Base-by-base conservation (phyloP, 1,284 basidiomycete genomes). In the Tetrapyrgos nigripes region DNA sequence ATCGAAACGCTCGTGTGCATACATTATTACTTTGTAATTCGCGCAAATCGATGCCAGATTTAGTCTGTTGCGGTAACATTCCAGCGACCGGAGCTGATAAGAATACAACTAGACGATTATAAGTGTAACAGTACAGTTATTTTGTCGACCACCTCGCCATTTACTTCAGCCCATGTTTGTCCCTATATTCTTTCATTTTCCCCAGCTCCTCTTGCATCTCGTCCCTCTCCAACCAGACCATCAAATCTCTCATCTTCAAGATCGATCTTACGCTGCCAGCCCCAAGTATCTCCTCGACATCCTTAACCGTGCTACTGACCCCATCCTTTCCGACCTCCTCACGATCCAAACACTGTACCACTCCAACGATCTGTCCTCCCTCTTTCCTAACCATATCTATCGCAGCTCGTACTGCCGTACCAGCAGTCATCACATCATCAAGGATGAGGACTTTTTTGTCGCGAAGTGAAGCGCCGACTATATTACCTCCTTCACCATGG, bases 381-480 rank as follows among this genome's bases (percentile, higher is more conserved):
- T 86, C 81, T 35, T 76, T 72, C 49, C 74, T 73, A 37, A 97
- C 88, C 19, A 88, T 85, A 48, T 88, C 85, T 57, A 97, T 91
- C 1, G 94, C 90, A 53, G 87, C 83, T 19, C 94, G 85, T 40
- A 96, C 89, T 0, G 95, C 96, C n/a, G 91, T 97, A 13, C 97
- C 97, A 11, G 93, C 89, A 0, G 97, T 98, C 80, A 98, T 96
- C 50, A 99, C 97, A 67, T 99, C 97, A 80, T 99, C 97, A 40
- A 98, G 81, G 55, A 98, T 86, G 49, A 98, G 85, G 2, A 98
- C 93, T 33, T 82, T 82, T 71, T 91, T 88, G 21, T 93, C 94
- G 55, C 84, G 81, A 23, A 98, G 83, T 1, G 91, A 81, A 1
- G 91, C 89, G 23, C 97, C 97, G 60, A 99, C 95, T 68, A 98